These are phyloP conservation scores for Sclerotinia spermophila DNA, from an alignment of 2,329 filamentous ascomycete species.

Conservation along the genomic window DNA sequence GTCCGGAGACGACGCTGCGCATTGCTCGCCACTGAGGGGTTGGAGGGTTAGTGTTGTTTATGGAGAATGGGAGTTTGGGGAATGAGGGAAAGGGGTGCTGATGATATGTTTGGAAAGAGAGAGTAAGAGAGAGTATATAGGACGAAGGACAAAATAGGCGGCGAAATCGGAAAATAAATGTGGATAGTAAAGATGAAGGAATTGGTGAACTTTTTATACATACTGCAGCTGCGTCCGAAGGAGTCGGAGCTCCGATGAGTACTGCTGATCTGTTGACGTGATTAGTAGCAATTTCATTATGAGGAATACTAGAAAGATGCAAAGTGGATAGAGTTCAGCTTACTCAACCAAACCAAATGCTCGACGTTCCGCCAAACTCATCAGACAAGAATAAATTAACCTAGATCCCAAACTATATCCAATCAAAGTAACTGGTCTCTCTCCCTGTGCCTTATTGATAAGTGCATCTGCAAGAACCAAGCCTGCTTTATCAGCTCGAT, in stretches of 20 bases:
- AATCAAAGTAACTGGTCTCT: conserved; percentile 74
- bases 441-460: conserved; percentile 77
- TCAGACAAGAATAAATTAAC: conserved; percentile 78
- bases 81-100: too few species aligned
- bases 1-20: conserved; percentile 73
- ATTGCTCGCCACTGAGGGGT: conserved; percentile 82
- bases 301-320: background rate
- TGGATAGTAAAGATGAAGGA: too few species aligned
- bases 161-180: too few species aligned
- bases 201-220: too few species aligned
- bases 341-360: conserved; percentile 81
- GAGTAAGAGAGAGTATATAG: too few species aligned
- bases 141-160: too few species aligned
- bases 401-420: conserved; percentile 80
- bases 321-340: conserved; percentile 32
- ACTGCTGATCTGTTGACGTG: conserved; percentile 52
- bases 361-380: conserved; percentile 68
- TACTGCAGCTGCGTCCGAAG: conserved; percentile 63
- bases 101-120: too few species aligned
- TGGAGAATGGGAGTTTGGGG: too few species aligned
- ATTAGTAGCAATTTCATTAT: background rate
- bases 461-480: conserved; percentile 76
- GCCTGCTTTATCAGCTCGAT: conserved; percentile 76
- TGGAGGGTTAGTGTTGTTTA: too few species aligned
- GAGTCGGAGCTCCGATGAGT: conserved; percentile 75